Evolutionary conservation across 192 early-diverging fungal species (phyloP), one percentile per base, ranked within the genome.

Genomic region (Coemansia sp.): DNA sequence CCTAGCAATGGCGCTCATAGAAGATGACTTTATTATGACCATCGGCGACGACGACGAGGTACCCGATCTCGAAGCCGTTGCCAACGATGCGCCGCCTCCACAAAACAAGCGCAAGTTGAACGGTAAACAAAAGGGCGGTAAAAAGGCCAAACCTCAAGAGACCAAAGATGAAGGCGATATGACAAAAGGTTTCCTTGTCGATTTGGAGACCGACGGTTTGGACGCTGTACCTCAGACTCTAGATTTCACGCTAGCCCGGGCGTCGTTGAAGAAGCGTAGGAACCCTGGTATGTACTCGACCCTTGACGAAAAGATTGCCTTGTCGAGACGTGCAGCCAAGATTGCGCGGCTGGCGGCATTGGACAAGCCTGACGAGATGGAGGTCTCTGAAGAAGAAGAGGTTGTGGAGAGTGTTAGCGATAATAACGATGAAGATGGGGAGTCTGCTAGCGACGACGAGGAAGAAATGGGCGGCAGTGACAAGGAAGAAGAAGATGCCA

Each of bases 241-340:
- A 87, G 94, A 97, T 70, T 95, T 97, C 66, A 87, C 87, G 11
- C 85, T 87, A 50, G 94, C 93, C 26, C 84, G 91, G 60, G 91
- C 87, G 4, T 89, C 89, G 49, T 74, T 97, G 35, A 90, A 88
- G 74, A 76, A 74, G 35, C 85, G 86, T 61, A 80, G 84, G 37
- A 86, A 87, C 76, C 53, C 66, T 26, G 68, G 69, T 13, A 50
- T 37, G 55, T 72, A 66, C 58, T 73, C 75, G 43, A 67, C 72
- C 11, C 38, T 86, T 30, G 82, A 84, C 26, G 70, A 84, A 13
- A 84, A 80, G 74, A 85, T 83, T 69, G 83, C 74, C 13, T 64
- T 60, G 28, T 53, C 68, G 28, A 42, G 70, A 44, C 66, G 70
- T 2, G 68, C 72, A 5, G 70, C 66, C 2, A 73, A 73, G 37